These are phyloP conservation scores for Erodium maritimum DNA, from an alignment of 345 rosid genomes.

Conservation along the genomic window DNA sequence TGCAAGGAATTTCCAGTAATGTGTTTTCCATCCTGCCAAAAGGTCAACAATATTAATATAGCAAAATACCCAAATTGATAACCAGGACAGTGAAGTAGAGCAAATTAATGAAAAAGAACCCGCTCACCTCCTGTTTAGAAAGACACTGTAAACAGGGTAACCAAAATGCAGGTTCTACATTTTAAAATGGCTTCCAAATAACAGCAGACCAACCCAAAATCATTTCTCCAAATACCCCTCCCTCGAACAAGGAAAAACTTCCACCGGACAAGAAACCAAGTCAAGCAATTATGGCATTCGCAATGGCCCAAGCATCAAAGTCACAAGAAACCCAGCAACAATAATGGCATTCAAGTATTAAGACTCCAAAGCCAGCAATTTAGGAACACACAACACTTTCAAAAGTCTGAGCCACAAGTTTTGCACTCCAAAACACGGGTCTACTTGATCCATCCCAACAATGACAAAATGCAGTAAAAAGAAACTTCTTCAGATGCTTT, in stretches of 20 bases:
- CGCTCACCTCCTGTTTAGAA: too few species aligned
- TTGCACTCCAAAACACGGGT: slow-evolving; percentile 26
- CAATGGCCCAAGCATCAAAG: too few species aligned
- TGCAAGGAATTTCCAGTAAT: too few species aligned
- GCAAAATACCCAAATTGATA: too few species aligned
- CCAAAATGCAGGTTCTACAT: slow-evolving; percentile 10
- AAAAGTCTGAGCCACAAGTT: slow-evolving; percentile 27
- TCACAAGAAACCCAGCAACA: slow-evolving; percentile 23
- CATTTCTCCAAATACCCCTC: slow-evolving; percentile 24
- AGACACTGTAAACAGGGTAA: slow-evolving; percentile 2
- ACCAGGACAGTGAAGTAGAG: too few species aligned
- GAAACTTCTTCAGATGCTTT: slow-evolving; percentile 18
- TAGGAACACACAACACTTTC: slow-evolving; percentile 23
- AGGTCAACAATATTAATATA: too few species aligned
- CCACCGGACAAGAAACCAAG: slow-evolving; percentile 10
- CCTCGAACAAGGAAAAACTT: slow-evolving; percentile 11
- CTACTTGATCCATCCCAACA: slow-evolving; percentile 31
- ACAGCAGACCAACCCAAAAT: slow-evolving; percentile 18
- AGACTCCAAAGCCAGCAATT: slow-evolving; percentile 30
- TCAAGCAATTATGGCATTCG: slow-evolving; percentile 16
- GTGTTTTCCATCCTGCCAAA: too few species aligned
- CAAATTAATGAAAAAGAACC: too few species aligned
- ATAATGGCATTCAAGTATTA: slow-evolving; percentile 33
- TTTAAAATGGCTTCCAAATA: slow-evolving; percentile 19
- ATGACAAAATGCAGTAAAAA: slow-evolving; percentile 12